A percentile compares a stretch with the other conserved stretches of the same genome.
phyloP scores from a whole-genome alignment of 768 basidiomycete genomes.

The Tulasnella sp. region DNA sequence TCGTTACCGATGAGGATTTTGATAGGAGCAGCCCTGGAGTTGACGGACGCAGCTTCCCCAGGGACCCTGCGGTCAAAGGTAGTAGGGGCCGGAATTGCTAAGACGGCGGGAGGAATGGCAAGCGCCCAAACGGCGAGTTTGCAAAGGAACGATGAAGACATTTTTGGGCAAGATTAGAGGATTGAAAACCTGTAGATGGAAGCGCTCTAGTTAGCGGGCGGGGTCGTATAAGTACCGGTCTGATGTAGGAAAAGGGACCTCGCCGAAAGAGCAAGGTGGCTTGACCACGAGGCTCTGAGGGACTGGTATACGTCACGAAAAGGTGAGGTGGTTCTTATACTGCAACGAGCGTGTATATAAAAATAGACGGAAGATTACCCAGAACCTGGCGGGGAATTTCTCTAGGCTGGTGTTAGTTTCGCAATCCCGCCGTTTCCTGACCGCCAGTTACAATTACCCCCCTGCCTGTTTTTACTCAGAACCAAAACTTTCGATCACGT shows the following conservation, averaged over 20 bases:
- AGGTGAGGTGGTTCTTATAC: not conserved
- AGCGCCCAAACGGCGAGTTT: not conserved
- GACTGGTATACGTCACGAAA: no score
- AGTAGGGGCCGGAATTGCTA: not conserved
- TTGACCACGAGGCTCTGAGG: not conserved
- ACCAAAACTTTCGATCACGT: no score
- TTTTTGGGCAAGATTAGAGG: not conserved
- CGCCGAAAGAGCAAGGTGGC: not conserved
- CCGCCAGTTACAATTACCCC: no score
- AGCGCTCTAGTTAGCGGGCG: not conserved
- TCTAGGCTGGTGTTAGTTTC: not conserved
- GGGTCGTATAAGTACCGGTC: not conserved
- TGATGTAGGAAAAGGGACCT: not conserved
- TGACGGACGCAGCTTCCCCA: not conserved
- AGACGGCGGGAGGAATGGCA: not conserved
- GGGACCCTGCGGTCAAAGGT: not conserved
- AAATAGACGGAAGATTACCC: no score
- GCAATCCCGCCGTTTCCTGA: not conserved
- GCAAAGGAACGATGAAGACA: no score
- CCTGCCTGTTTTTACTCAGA: no score
- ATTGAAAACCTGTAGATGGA: not conserved
- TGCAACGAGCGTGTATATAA: no score
- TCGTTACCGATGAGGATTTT: slow-evolving; percentile 28
- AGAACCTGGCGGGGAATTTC: no score
- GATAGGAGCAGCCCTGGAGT: not conserved